Percentiles rank a stretch among this genome's conserved stretches.
These are phyloP conservation scores for Leccinum uliginosum DNA, from an alignment of 768 basidiomycete species.

Conservation along the genomic window DNA sequence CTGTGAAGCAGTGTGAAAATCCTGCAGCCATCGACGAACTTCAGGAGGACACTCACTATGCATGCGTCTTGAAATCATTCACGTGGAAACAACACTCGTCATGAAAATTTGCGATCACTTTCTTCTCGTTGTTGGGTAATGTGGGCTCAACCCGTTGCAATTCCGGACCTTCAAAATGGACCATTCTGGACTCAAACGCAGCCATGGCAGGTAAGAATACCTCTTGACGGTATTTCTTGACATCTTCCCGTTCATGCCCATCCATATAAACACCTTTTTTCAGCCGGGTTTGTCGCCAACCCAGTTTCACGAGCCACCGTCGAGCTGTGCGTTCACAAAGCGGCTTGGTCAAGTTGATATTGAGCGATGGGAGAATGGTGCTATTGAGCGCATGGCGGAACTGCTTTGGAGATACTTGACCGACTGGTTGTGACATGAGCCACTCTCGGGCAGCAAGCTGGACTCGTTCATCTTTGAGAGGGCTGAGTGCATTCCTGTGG, in stretches of 20 bases:
- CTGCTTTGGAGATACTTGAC: conserved; percentile 27
- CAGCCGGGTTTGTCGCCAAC: conserved; percentile 3
- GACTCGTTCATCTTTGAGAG: conserved; percentile 3
- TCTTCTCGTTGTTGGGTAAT: conserved; percentile 13
- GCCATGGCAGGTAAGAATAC: conserved; percentile 20
- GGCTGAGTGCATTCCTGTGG: too few relatives aligned
- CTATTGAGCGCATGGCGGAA: conserved; percentile 27
- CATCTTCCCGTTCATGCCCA: conserved; percentile 13
- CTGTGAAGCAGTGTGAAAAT: too few relatives aligned
- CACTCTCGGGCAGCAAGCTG: conserved; percentile 10
- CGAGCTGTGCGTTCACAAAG: not conserved
- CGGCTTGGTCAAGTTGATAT: conserved; percentile 11
- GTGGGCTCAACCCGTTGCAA: conserved; percentile 15
- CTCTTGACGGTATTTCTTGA: conserved; percentile 6
- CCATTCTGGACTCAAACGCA: conserved; percentile 18
- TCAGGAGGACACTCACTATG: conserved; percentile 27
- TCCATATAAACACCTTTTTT: conserved; percentile 17
- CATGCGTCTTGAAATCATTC: conserved; percentile 26
- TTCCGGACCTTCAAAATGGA: conserved; percentile 18
- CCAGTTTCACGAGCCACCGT: conserved; percentile 14
- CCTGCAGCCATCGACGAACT: too few relatives aligned
- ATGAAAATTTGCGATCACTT: not conserved
- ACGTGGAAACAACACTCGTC: conserved; percentile 15
- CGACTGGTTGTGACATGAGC: conserved; percentile 20
- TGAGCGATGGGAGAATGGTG: conserved; percentile 29